Evolutionary conservation across 164 flowering plant genomes (phyloP).

Genomic region (Pachysandra terminalis): DNA sequence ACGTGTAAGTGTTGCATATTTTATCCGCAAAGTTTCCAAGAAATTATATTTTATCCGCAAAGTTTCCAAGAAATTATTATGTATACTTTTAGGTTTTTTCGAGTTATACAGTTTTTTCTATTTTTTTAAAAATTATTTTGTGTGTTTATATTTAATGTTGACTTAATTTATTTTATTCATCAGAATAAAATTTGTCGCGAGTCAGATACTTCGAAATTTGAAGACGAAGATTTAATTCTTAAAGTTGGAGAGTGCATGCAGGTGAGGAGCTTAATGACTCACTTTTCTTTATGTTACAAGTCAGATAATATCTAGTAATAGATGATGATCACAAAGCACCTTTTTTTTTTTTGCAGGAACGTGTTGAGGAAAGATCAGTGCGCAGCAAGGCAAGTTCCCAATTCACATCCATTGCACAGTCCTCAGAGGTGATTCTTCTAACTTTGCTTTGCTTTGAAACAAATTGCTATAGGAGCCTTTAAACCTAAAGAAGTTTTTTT

Average conservation of each 20-base stretch:
- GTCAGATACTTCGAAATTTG: conserved; percentile 56
- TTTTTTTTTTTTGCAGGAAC: conserved; percentile 57
- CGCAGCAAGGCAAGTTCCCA: conserved; percentile 42
- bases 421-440: conserved; percentile 41
- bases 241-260: conserved; percentile 92
- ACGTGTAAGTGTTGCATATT: conserved; percentile 53
- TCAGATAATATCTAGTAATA: not conserved
- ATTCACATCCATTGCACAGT: conserved; percentile 37
- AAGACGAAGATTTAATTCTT: conserved; percentile 79
- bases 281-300: conserved; percentile 4
- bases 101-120: not conserved
- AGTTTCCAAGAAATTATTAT: not conserved
- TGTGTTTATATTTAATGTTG: not conserved
- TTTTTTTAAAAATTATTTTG: not conserved
- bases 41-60: not conserved
- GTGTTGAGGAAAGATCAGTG: conserved; percentile 66
- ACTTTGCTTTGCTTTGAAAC: not conserved
- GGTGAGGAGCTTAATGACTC: conserved; percentile 41
- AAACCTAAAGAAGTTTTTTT: not conserved
- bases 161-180: conserved; percentile 1
- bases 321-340: not conserved
- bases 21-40: not conserved
- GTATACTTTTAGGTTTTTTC: not conserved
- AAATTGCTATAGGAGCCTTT: not conserved
- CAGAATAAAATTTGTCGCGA: conserved; percentile 74